These are phyloP conservation scores for Ogataea trehalophila DNA, from an alignment of 805 yeast species.

Conservation along the genomic window DNA sequence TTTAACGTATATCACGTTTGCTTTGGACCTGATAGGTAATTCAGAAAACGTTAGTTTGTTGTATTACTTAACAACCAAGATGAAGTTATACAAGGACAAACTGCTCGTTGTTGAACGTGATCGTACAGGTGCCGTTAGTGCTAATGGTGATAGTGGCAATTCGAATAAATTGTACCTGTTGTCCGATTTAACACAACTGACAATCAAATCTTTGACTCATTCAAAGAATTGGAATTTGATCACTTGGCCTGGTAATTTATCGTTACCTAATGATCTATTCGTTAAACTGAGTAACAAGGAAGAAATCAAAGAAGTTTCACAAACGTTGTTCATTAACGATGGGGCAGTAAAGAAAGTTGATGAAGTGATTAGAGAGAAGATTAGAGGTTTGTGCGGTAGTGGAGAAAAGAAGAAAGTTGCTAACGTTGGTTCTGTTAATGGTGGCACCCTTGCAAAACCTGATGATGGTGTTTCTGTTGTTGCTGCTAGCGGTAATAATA, in stretches of 20 bases:
- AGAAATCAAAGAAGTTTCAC: constrained; percentile 54
- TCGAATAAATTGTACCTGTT: constrained; percentile 50
- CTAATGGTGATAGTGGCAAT: neutral
- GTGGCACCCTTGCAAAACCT: neutral
- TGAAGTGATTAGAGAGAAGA: constrained; percentile 24
- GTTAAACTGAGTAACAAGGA: constrained; percentile 51
- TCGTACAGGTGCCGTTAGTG: neutral
- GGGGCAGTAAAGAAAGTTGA: constrained; percentile 35
- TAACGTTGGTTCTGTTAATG: neutral
- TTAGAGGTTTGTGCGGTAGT: neutral
- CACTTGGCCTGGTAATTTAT: constrained; percentile 78
- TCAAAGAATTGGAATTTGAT: constrained; percentile 62
- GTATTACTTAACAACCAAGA: constrained; percentile 70
- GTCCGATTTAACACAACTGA: constrained; percentile 69
- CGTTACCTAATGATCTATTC: constrained; percentile 66
- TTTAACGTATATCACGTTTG: constrained; percentile 55
- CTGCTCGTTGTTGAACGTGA: constrained; percentile 7
- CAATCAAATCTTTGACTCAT: constrained; percentile 54
- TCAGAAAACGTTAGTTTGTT: constrained; percentile 66
- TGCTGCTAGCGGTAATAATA: no score
- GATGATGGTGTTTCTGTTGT: neutral
- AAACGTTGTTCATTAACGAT: constrained; percentile 53
- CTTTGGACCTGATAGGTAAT: constrained; percentile 53
- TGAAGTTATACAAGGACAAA: constrained; percentile 70
- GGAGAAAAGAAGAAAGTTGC: neutral